Conservation (phyloP, 2,329 filamentous ascomycete genomes). For the Fusarium cicatricum region DNA sequence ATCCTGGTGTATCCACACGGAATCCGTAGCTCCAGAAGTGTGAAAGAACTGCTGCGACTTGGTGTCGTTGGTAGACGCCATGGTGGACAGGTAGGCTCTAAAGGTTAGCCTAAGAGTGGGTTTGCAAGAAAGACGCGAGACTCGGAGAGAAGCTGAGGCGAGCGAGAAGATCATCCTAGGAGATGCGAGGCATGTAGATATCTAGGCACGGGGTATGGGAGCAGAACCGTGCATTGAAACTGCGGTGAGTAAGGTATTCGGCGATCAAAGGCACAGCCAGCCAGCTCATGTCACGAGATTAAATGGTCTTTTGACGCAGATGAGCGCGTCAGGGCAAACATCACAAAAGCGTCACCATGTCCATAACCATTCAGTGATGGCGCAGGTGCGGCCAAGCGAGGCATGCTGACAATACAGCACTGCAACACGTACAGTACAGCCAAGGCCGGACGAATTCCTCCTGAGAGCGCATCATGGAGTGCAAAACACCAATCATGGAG, state of each 20-base stretch:
- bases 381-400: neutral
- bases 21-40: constrained; percentile 59
- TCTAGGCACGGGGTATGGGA: neutral
- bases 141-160: neutral
- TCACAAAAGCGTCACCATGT: constrained; percentile 19
- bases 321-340: neutral
- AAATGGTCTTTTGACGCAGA: neutral
- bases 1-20: constrained; percentile 62
- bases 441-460: constrained; percentile 6
- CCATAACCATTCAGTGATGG: neutral
- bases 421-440: too few relatives aligned
- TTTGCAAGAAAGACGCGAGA: constrained; percentile 10
- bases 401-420: neutral
- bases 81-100: constrained; percentile 17
- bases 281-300: neutral
- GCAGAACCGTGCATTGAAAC: neutral
- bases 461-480: neutral
- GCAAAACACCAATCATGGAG: neutral
- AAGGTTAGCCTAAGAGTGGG: constrained; percentile 6
- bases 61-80: neutral
- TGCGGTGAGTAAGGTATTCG: neutral
- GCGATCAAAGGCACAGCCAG: too few relatives aligned
- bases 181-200: neutral
- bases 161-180: constrained; percentile 18
- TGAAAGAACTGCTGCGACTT: constrained; percentile 26